A percentile compares a stretch with the other conserved stretches of the same genome.
Evolutionary conservation across 768 basidiomycete genomes (phyloP).

Genomic region (Obba rivulosa): DNA sequence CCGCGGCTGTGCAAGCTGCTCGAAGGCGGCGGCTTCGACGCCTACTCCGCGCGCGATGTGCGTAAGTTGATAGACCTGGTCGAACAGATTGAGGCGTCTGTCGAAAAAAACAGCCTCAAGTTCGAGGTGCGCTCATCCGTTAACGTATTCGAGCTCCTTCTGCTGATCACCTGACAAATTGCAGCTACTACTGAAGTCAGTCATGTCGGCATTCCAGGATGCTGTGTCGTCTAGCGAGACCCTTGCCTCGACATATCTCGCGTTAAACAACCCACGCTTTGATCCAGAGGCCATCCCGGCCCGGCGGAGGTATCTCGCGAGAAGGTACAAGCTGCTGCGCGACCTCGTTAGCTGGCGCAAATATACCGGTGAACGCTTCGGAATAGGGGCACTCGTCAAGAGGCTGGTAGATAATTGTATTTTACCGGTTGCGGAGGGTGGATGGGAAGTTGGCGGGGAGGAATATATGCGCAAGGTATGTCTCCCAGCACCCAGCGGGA

Average conservation of each 20-base stretch:
- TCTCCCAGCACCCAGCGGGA: background rate
- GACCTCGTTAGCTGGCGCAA: constrained; percentile 78
- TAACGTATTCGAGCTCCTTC: background rate
- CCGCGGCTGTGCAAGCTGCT: constrained; percentile 70
- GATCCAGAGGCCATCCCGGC: constrained; percentile 73
- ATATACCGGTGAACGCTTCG: constrained; percentile 56
- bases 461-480: constrained; percentile 56
- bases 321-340: constrained; percentile 64
- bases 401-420: constrained; percentile 57
- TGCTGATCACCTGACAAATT: background rate
- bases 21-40: constrained; percentile 77
- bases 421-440: constrained; percentile 59
- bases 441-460: constrained; percentile 88
- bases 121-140: constrained; percentile 45
- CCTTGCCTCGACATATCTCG: constrained; percentile 45
- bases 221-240: constrained; percentile 48
- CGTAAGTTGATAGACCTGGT: constrained; percentile 63
- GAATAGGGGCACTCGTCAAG: constrained; percentile 47
- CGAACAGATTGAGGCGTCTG: constrained; percentile 75
- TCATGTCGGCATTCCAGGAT: constrained; percentile 45
- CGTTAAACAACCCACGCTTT: constrained; percentile 44
- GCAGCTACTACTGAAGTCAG: constrained; percentile 55
- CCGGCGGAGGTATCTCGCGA: constrained; percentile 60
- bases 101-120: constrained; percentile 58
- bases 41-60: constrained; percentile 65